phyloP scores from a whole-genome alignment of 768 basidiomycete species.

The Suillus bovinus region DNA sequence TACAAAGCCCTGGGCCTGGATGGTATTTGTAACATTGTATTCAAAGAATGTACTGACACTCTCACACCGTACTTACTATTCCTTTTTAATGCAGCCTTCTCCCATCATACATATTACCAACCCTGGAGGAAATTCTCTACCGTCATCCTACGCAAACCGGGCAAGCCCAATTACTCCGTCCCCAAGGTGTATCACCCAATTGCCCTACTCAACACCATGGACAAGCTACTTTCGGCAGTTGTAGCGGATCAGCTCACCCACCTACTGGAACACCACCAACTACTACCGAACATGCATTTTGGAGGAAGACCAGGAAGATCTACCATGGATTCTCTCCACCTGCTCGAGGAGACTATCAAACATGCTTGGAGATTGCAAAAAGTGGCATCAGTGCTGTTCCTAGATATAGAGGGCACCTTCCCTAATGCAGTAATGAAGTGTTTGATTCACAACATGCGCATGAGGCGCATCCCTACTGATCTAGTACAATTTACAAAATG shows the following conservation, averaged over 20 bases:
- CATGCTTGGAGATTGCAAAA: not conserved
- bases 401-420: not conserved
- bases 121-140: not conserved
- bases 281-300: not conserved
- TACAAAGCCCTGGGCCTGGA: no score
- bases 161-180: not conserved
- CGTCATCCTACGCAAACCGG: not conserved
- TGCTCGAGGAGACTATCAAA: not conserved
- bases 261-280: rapidly evolving
- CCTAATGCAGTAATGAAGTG: not conserved
- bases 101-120: not conserved
- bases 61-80: no score
- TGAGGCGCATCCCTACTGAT: rapidly evolving
- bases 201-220: not conserved
- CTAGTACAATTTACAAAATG: not conserved
- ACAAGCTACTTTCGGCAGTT: rapidly evolving
- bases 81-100: no score
- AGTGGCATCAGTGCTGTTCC: rapidly evolving
- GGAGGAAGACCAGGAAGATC: not conserved
- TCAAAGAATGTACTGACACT: no score
- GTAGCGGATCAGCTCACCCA: not conserved
- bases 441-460: not conserved
- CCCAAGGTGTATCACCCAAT: not conserved
- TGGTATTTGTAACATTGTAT: no score
- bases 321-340: not conserved